Evolutionary conservation across 2,329 filamentous ascomycete genomes (phyloP).

Genomic region (Paecilomyces sp.): DNA sequence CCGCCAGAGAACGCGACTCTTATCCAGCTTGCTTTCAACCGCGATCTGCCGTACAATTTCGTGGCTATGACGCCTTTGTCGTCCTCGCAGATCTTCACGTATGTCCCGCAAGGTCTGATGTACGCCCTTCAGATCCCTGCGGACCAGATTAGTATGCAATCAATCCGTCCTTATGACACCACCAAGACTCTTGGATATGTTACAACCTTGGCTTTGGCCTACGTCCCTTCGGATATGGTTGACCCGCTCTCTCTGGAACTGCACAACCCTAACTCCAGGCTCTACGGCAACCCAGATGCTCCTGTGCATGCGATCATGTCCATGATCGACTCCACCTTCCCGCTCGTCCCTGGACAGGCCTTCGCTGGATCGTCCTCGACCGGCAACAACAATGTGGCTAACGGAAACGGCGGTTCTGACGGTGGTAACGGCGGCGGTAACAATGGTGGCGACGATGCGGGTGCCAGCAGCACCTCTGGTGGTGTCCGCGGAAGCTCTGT

Average conservation of each 20-base stretch:
- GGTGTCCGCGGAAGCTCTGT: conserved; percentile 43
- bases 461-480: conserved; percentile 38
- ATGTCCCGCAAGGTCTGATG: conserved; percentile 63
- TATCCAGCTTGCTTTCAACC: conserved; percentile 80
- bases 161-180: conserved; percentile 71
- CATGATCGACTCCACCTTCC: conserved; percentile 79
- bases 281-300: conserved; percentile 64
- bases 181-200: conserved; percentile 61
- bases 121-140: conserved; percentile 48
- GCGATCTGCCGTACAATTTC: conserved; percentile 75
- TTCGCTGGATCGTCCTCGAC: conserved; percentile 38
- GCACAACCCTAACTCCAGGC: conserved; percentile 59
- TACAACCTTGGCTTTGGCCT: conserved; percentile 70
- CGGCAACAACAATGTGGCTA: conserved; percentile 16
- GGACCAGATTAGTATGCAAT: conserved; percentile 57
- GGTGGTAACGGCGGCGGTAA: conserved; percentile 31
- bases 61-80: conserved; percentile 65
- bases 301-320: conserved; percentile 67
- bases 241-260: conserved; percentile 62
- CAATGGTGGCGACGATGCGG: conserved; percentile 34
- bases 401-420: conserved; percentile 27
- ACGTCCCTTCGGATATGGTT: conserved; percentile 66
- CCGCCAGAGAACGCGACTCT: conserved; percentile 59
- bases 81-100: conserved; percentile 77
- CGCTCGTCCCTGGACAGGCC: conserved; percentile 49